These are phyloP conservation scores for Neurospora sublineolata DNA, from an alignment of 495 filamentous ascomycete genomes.

Conservation along the genomic window DNA sequence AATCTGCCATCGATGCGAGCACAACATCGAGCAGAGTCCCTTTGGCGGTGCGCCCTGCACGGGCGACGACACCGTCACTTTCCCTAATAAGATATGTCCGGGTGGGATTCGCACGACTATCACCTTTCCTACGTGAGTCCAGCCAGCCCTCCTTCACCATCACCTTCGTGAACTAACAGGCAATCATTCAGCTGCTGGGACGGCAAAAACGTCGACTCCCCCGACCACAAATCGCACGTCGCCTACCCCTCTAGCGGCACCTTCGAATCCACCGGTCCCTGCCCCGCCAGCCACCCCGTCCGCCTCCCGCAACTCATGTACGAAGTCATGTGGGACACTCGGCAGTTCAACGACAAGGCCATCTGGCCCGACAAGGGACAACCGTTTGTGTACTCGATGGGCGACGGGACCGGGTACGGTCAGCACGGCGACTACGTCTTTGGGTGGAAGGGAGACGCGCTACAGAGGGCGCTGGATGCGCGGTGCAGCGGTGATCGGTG, in stretches of 20 bases:
- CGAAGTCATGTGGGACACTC: constrained; percentile 39
- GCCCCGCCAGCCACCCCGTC: constrained; percentile 36
- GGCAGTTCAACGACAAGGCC: constrained; percentile 30
- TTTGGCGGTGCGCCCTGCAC: constrained; percentile 43
- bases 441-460: constrained; percentile 38
- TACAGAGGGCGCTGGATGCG: constrained; percentile 39
- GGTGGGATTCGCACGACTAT: constrained; percentile 40
- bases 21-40: constrained; percentile 34
- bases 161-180: not conserved
- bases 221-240: constrained; percentile 41
- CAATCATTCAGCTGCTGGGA: constrained; percentile 35
- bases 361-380: constrained; percentile 35
- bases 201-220: constrained; percentile 41
- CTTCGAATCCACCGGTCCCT: constrained; percentile 28
- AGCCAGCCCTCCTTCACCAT: not conserved
- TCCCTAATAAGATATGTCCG: constrained; percentile 30
- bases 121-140: constrained; percentile 30
- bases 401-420: constrained; percentile 34
- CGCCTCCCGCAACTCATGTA: constrained; percentile 39
- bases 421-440: constrained; percentile 43
- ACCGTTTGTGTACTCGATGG: constrained; percentile 38
- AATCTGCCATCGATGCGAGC: constrained; percentile 38
- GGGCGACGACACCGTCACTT: constrained; percentile 32
- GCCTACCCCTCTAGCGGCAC: constrained; percentile 32
- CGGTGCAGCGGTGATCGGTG: constrained; percentile 32